Conservation (phyloP, 31 red algal genomes). For the Odonthalia washingtoniensis region DNA sequence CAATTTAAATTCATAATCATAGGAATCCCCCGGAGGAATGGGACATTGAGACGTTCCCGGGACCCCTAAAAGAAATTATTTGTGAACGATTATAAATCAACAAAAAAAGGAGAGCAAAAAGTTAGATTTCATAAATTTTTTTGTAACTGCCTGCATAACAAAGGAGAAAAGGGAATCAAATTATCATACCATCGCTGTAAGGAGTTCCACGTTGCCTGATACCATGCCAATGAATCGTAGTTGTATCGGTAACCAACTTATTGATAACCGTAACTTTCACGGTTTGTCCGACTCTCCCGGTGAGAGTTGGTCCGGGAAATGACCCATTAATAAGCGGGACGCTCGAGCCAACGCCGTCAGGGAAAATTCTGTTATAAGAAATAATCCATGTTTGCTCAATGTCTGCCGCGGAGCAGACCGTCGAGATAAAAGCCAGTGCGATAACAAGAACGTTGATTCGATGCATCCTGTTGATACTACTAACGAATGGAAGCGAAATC, state of each 20-base stretch:
- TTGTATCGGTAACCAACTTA: constrained; percentile 25
- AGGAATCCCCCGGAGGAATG: constrained; percentile 38
- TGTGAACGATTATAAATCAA: neutral
- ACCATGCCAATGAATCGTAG: constrained; percentile 64
- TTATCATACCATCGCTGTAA: constrained; percentile 32
- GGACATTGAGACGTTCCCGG: constrained; percentile 44
- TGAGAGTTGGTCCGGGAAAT: constrained; percentile 44
- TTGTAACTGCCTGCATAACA: neutral
- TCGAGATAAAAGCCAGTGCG: no score
- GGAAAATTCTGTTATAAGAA: constrained; percentile 37
- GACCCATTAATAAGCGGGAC: constrained; percentile 54
- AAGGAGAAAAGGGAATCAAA: neutral
- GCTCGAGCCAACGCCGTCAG: constrained; percentile 22
- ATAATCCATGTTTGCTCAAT: constrained; percentile 55
- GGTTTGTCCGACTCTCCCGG: constrained; percentile 25
- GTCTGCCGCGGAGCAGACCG: no score
- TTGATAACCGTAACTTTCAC: constrained; percentile 46
- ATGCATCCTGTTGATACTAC: no score
- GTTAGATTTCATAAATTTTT: neutral
- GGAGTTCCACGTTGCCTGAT: constrained; percentile 52
- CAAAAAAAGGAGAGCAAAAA: neutral
- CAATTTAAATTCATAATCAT: constrained; percentile 40
- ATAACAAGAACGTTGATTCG: no score
- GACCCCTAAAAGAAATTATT: constrained; percentile 22
- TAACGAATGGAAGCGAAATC: no score